Base-by-base conservation (phyloP, 2,329 filamentous ascomycete species). In the Trichoderma sp. region DNA sequence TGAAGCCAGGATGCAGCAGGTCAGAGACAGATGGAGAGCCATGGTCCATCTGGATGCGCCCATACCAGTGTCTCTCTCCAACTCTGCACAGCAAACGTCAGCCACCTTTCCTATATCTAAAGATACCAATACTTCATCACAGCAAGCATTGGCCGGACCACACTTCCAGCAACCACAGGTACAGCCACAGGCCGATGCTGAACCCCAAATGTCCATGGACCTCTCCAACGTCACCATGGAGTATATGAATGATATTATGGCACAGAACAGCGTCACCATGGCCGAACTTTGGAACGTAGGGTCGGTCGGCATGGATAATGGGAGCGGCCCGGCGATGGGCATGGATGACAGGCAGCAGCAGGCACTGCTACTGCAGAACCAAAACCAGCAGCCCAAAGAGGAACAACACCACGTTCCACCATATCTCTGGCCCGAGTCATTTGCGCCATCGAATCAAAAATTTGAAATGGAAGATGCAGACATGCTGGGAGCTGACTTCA, bases 21-120 rank as follows among this genome's bases (percentile, higher is more conserved):
- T 82, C 6, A 79, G 83, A 21, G 83, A 86, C 12, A 83, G 82
- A 36, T 90, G 88, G 88, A 82, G 86, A 51, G 80, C 81, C 56
- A 78, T 90, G 8, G 82, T 89, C 6, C 80, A 81, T 18, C 78
- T 78, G 5, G 80, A 80, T 1, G 28, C n/a, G 28, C 75, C 77
- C 12, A 73, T 72, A 26, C 73, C 77, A 4, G 68, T 73, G 12
- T 64, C 74, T 32, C 72, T 74, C 7, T 24, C 73, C 71, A 6
- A 58, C 14, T 36, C 53, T 6, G 34, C 26, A 26, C 68, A 70
- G 24, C 58, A 60, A 24, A 34, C 34, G n/a, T 51, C 72, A 21
- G 53, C 57, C 56, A 32, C 15, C 14, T 67, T 70, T 9, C 26
- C 69, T 15, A 8, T 57, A 15, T 43, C 58, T 6, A 28, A 57